Evolutionary conservation across 2,329 filamentous ascomycete species (phyloP).

Genomic region (Chaetothyriales sp.): DNA sequence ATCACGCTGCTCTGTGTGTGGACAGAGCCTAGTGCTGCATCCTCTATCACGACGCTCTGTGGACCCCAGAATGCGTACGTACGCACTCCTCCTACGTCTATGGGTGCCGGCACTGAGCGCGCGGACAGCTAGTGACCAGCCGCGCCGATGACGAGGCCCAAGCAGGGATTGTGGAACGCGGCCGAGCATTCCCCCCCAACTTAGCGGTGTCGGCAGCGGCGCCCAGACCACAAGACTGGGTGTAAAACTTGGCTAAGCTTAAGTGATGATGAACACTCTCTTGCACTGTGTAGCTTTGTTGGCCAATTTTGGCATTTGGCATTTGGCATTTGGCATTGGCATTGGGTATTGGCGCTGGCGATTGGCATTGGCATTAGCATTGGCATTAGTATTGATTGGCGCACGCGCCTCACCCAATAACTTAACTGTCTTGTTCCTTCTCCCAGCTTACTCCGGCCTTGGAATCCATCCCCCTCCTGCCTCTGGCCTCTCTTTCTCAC

Average conservation of each 20-base stretch:
- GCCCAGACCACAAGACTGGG: no score
- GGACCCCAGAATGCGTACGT: no score
- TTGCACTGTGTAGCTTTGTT: not conserved
- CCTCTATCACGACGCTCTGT: no score
- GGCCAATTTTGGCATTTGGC: not conserved
- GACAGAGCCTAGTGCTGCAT: no score
- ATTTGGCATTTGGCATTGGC: not conserved
- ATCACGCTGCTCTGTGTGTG: no score
- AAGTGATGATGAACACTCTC: not conserved
- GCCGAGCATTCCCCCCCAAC: no score
- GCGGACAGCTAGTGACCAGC: not conserved
- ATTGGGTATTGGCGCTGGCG: not conserved
- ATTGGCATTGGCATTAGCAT: not conserved
- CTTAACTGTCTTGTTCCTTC: not conserved
- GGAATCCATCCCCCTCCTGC: not conserved
- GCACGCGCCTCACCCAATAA: not conserved
- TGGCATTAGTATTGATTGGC: not conserved
- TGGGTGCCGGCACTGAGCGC: no score
- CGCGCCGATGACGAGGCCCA: not conserved
- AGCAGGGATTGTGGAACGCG: not conserved
- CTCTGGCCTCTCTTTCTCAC: not conserved
- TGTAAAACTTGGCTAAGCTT: not conserved
- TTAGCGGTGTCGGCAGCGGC: no score
- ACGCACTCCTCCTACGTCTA: no score
- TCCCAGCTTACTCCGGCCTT: not conserved